These are phyloP conservation scores for Lachnellula occidentalis DNA, from an alignment of 2,329 filamentous ascomycete genomes.

Conservation along the genomic window DNA sequence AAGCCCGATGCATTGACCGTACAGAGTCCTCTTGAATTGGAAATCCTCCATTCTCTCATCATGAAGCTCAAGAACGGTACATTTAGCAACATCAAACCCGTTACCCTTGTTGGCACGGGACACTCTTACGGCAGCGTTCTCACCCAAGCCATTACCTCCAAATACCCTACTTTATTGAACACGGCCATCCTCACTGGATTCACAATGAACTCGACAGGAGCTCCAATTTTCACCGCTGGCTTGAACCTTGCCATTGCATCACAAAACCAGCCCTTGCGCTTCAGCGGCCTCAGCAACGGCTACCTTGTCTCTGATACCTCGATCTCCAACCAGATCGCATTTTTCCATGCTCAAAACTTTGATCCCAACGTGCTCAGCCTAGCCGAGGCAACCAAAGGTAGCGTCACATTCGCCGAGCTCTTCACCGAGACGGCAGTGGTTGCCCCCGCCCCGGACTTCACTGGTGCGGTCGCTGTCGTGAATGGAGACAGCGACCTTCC, in stretches of 20 bases:
- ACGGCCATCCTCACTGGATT: constrained; percentile 1
- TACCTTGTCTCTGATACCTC: neutral
- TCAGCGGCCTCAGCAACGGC: neutral
- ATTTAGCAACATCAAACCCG: constrained; percentile 6
- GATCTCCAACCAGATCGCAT: neutral
- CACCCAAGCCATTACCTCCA: constrained; percentile 7
- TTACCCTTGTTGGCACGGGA: constrained; percentile 14
- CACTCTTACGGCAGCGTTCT: constrained; percentile 17
- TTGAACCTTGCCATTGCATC: neutral
- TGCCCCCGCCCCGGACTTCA: neutral
- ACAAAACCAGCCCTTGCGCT: neutral
- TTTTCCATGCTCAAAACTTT: neutral
- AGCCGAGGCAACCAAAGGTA: neutral
- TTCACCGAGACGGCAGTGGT: neutral
- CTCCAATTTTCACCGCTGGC: neutral
- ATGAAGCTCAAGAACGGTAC: neutral
- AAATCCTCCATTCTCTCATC: constrained; percentile 18
- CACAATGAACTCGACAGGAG: neutral
- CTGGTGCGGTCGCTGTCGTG: neutral
- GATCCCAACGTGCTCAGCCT: constrained; percentile 2
- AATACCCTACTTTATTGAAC: constrained; percentile 18
- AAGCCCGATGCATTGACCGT: constrained; percentile 19
- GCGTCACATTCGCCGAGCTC: constrained; percentile 1
- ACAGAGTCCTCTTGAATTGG: constrained; percentile 17
- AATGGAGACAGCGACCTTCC: neutral